Evolutionary conservation across 495 filamentous ascomycete genomes (phyloP), one percentile per base, ranked within the genome.

Genomic region (Penicillium cinerascens): DNA sequence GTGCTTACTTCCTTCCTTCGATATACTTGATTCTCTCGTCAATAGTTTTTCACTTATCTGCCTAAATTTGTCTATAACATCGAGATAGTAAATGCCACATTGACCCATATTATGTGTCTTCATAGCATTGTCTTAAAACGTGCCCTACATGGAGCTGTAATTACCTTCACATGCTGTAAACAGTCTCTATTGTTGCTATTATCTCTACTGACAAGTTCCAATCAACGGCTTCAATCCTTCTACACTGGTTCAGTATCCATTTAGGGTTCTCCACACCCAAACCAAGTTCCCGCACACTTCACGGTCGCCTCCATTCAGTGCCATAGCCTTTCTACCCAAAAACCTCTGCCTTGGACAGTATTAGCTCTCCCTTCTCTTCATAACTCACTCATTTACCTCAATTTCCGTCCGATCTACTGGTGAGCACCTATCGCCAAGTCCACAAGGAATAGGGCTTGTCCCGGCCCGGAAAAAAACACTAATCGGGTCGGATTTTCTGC

Each of bases 401-500:
- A 33, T 33, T 33, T 33, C 9, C 11, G 29, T 33, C 29, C 11
- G 10, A 13, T 13, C 11, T 10, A 6, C 7, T 33, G 29, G 29
- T 33, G 11, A 33, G 29, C 29, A 23, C 22, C 22, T 6, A 23
- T 13, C 29, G 8, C 11, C 29, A 13, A 2, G 6, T 23, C 29
- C 29, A 33, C 10, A 1, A 11, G 8, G 11, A 13, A 33, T 51
- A 55, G 51, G 51, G 51, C 41, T 59, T 21, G 37, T 40, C 46
- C 56, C 56, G 56, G 47, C 39, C 47, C 42, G 52, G 39, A 47
- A 54, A 58, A 58, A 52, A 45, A 46, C 49, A 50, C 51, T 49
- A 38, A 51, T 33, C 48, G 52, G 47, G 22, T 54, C 45, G 11
- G 50, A 25, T 60, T 60, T 60, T 60, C 58, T 60, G 58, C 58